These are phyloP conservation scores for Backusella westeae DNA, from an alignment of 192 early-diverging fungal genomes.

Conservation along the genomic window DNA sequence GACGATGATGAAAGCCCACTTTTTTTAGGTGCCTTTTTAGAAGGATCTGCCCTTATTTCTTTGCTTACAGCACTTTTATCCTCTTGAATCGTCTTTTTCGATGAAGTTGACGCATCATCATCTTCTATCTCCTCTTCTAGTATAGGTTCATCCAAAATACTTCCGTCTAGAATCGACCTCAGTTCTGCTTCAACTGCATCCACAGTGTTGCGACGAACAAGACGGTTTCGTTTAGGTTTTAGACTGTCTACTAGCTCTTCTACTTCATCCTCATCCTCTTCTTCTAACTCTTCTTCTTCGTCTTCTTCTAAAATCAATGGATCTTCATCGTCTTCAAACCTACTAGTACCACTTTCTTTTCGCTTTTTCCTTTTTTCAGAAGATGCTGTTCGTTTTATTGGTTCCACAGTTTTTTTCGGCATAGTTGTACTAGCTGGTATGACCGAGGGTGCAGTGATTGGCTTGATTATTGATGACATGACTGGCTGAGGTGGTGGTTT, in stretches of 20 bases:
- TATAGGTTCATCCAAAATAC: background rate
- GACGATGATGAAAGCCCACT: background rate
- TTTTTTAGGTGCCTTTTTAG: background rate
- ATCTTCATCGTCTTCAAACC: background rate
- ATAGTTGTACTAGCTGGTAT: background rate
- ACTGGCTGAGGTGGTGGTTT: background rate
- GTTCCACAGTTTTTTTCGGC: background rate
- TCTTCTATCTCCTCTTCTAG: slow-evolving; percentile 15
- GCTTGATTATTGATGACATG: background rate
- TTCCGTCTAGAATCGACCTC: slow-evolving; percentile 50
- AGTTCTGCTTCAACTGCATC: slow-evolving; percentile 54
- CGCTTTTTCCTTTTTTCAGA: background rate
- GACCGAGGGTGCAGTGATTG: background rate
- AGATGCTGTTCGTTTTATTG: background rate
- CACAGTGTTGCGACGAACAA: slow-evolving; percentile 36
- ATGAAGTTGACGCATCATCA: background rate
- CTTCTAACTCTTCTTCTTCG: background rate
- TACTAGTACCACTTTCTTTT: background rate
- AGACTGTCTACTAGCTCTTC: background rate
- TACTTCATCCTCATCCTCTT: background rate
- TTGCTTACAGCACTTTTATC: background rate
- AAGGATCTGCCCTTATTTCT: background rate
- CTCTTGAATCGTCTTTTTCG: background rate
- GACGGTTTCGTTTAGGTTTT: background rate
- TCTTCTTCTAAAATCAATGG: background rate